Evolutionary conservation across 108 stramenopile species (phyloP), one percentile per base, ranked within the genome.

Genomic region (Nitzschia sp.): DNA sequence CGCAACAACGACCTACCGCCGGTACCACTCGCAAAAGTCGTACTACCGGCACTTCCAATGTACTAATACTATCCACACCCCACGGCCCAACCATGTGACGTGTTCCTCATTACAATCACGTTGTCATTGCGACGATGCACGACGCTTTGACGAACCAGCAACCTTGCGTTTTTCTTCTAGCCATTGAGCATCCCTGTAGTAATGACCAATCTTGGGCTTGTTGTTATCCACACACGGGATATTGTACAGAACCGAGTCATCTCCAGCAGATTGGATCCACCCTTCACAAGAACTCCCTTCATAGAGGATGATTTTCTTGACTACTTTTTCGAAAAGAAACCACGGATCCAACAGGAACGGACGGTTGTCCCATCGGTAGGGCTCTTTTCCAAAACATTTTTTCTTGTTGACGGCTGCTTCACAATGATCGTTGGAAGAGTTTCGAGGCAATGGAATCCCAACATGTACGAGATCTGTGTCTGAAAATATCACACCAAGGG

Each of bases 401-500:
- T 48, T 48, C 46, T 17, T 17, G 17, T 48, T 48, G 46, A 17
- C 46, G 14, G 46, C 46, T 17, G 46, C 46, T 15, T 48, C 17
- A 17, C 46, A 48, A 17, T 48, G 46, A 48, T 48, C 46, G 3
- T 17, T 17, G 6, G 58, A 39, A 3, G 39, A 39, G 3, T 48
- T 48, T 17, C 46, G 46, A 2, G 14, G 46, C 14, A 48, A 17
- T 15, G 46, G 46, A 48, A 48, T 17, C 10, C 66, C 66, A 39
- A 73, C 60, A 43, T 80, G 79, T 37, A 76, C 74, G 48, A 84
- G 60, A 63, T 84, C 80, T 9, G 80, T 79, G 29, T 81, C 80
- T 22, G 74, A 70, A 48, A 72, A 84, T 22, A 81, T 79, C 0
- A 81, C 63, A 1, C 83, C 83, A 43, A 84, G 53, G 9, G 80